Base-by-base conservation (phyloP, 768 basidiomycete genomes). In the Postia placenta region DNA sequence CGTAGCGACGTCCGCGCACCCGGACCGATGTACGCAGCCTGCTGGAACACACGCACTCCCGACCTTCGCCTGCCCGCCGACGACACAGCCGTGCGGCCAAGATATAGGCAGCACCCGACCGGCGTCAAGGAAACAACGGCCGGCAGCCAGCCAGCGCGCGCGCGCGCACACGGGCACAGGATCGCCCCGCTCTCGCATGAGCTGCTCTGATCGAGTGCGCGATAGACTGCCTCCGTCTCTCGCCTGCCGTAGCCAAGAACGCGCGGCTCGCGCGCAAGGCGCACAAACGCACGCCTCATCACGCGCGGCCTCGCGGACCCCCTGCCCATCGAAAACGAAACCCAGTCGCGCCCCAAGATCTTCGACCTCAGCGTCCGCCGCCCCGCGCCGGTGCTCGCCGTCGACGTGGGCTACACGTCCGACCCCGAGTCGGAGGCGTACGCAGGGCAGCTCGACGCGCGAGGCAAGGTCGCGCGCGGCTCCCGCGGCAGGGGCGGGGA, bases 241-340 rank as follows among this genome's bases (percentile, higher is more conserved):
- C 90, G 0, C 96, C 94, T 0, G 97, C 95, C 0, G 92, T 97
- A 3, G 94, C 93, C 0, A 98, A 95, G 15, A 98, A 97, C 59
- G 94, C 95, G 0, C 76, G 97, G 0, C 77, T 98, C 5, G 95
- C 97, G 60, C 83, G 95, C 41, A 94, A 95, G 65, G 95, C 94
- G 1, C 87, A 92, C 59, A 84, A 83, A 95, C 51, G 94, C 92
- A 0, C 72, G 97, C 28, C 70, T 96, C 12, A 95, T 94, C 60
- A 97, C 95, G 1, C 81, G 81, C 52, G 92, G 92, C 0, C 95
- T 94, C 74, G 82, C 81, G 62, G 94, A 96, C 65, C 81, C 96
- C 9, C 76, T 98, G 5, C 75, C 87, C 26, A 97, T 98, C 50
- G 92, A 92, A 7, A 96, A 96, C 64, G n/a, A n/a, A n/a, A n/a